Evolutionary conservation across 78 protist species (phyloP).

Genomic region (Isochrysis galbana): DNA sequence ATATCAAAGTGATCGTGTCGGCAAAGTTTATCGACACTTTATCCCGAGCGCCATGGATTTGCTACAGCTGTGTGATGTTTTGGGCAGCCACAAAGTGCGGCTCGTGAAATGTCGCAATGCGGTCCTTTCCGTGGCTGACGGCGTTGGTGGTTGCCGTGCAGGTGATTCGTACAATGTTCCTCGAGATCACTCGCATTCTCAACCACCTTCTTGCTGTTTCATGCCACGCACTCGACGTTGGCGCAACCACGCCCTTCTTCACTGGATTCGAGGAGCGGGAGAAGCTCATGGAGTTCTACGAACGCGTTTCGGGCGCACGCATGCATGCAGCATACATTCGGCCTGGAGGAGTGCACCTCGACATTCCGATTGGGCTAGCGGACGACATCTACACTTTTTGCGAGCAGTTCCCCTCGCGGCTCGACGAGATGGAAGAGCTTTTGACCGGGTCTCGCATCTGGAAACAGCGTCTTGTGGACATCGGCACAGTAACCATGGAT

Average conservation of each 20-base stretch:
- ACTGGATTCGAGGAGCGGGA: constrained; percentile 65
- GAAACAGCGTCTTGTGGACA: constrained; percentile 62
- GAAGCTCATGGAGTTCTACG: constrained; percentile 50
- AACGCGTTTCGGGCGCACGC: constrained; percentile 66
- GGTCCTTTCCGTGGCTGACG: too few relatives aligned
- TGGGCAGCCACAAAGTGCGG: too few relatives aligned
- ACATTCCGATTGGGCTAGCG: constrained; percentile 34
- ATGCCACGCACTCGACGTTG: constrained; percentile 56
- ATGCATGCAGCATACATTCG: constrained; percentile 67
- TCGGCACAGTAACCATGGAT: constrained; percentile 35
- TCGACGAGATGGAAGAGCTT: constrained; percentile 66
- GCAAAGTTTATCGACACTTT: too few relatives aligned
- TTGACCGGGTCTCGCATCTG: constrained; percentile 67
- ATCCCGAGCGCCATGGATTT: too few relatives aligned
- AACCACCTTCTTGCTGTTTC: constrained; percentile 60
- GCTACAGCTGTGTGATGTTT: too few relatives aligned
- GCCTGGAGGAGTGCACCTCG: constrained; percentile 30
- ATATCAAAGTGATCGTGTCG: too few relatives aligned
- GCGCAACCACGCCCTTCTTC: constrained; percentile 62
- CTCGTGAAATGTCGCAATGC: too few relatives aligned
- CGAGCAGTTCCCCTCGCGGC: constrained; percentile 38
- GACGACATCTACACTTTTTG: constrained; percentile 57
- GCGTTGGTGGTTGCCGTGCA: too few relatives aligned
- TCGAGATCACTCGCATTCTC: constrained; percentile 65
- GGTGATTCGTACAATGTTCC: constrained; percentile 38